Evolutionary conservation across 2,329 filamentous ascomycete genomes (phyloP), one percentile per base, ranked within the genome.

Genomic region (Aspergillus sp.): DNA sequence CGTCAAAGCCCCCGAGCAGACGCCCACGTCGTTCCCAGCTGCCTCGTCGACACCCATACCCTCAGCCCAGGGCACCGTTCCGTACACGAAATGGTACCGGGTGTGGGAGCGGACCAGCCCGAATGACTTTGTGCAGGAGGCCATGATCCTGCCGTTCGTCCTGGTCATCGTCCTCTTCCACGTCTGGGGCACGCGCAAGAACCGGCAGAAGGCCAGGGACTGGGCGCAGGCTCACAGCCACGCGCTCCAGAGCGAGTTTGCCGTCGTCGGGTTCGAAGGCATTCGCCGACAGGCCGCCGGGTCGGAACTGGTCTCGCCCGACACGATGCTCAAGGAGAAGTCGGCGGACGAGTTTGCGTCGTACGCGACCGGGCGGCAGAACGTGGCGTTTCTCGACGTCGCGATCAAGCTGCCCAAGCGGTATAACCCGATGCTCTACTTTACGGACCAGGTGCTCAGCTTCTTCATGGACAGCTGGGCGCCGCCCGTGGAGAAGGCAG

Each of bases 61-160:
- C 67, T 66, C 27, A 68, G 70, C 27, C 61, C 10, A 7, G 20
- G 29, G n/a, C 8, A 7, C 57, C 26, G 66, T 69, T 15, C 82
- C 84, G 10, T 95, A 82, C 61, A 94, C 86, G 32, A 86, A 85
- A 69, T 98, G 91, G 91, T 98, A 96, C 67, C 86, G 86, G 35
- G 70, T 96, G 40, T 91, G 93, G 73, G 88, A 96, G 73, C 86
- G 91, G 53, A 79, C 88, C 52, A 78, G 78, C 15, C 67, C 80
- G 39, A 72, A 71, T 52, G 91, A 98, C 60, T 98, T 98, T 72
- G 78, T 78, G 64, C 74, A 80, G 51, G 91, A 98, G 67, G 81
- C 83, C 38, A 66, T 86, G 57, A 82, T 98, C 50, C 66, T 95
- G 39, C 73, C 75, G 20, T 69, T 86, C 52, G 75, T 95, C 47